Evolutionary conservation across 2,329 filamentous ascomycete species (phyloP), one percentile per base, ranked within the genome.

Genomic region (Westerdykella ornata): DNA sequence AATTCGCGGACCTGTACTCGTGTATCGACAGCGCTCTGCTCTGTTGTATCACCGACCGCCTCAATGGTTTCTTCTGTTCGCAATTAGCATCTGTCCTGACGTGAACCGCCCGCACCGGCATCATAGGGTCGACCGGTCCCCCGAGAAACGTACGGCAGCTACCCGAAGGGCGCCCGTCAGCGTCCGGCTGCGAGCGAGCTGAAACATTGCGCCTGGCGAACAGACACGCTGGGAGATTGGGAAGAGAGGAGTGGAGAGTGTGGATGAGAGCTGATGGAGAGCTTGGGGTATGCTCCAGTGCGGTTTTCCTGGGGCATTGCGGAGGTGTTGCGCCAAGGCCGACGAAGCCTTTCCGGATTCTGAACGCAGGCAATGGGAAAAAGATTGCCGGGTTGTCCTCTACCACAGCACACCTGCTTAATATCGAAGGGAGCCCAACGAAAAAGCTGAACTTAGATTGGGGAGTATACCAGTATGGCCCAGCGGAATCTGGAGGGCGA

Each of bases 1-100:
- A 82, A 69, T 89, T 86, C 60, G 88, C 88, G 60, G 92, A 96
- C 64, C 90, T 84, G 75, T 96, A 97, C 76, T 98, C 92, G 77
- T 98, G 92, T 65, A 98, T 95, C 66, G 88, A 92, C 66, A 98
- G 80, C 65, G 85, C 82, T 75, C 92, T 81, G 72, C 78, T 80
- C 73, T 96, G 89, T 72, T 92, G 84, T 63, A 78, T 57, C 72
- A 77, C 60, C 78, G 73, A 69, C 58, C 67, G 71, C 60, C 70
- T 72, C 52, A 76, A 57, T 44, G 76, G 71, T 39, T 71, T 69
- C 60, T 81, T 77, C 72, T 85, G 74, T 39, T 41, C 18, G 42
- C 35, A 38, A 48, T 67, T 42, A 66, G 57, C 49, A 26, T 42
- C 53, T 49, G 50, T 53, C 43, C 57, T 51, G 43, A 52, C 52